phyloP scores from a whole-genome alignment of 2,329 filamentous ascomycete species.

The Allantophomopsis cytisporea region DNA sequence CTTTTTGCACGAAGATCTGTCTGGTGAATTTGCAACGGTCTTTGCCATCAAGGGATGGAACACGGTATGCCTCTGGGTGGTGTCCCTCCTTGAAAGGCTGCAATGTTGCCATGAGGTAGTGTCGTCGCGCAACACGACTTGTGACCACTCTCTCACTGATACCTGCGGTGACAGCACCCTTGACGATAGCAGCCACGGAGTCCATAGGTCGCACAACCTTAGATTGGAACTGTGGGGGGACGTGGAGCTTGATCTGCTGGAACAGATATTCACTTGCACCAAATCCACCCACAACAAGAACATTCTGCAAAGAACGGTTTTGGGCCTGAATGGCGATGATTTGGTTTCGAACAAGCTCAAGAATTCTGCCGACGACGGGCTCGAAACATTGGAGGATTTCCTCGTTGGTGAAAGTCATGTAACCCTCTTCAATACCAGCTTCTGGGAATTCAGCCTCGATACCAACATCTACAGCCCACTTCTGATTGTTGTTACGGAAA shows the following conservation, averaged over 20 bases:
- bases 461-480: conserved; percentile 97
- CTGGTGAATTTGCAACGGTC: conserved; percentile 97
- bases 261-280: conserved; percentile 98
- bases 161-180: conserved; percentile 93
- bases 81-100: conserved; percentile 99
- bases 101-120: conserved; percentile 98
- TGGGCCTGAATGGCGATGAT: conserved; percentile 98
- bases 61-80: conserved; percentile 94
- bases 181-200: conserved; percentile 95
- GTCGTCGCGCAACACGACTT: conserved; percentile 88
- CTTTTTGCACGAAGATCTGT: conserved; percentile 97
- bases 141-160: conserved; percentile 96
- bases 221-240: conserved; percentile 94
- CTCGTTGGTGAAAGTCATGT: conserved; percentile 99
- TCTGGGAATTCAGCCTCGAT: conserved; percentile 98
- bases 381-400: conserved; percentile 99
- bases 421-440: conserved; percentile 94
- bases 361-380: conserved; percentile 91
- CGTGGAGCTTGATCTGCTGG: conserved; percentile 98
- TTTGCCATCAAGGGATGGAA: conserved; percentile 90
- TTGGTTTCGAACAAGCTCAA: conserved; percentile 93
- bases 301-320: conserved; percentile 87
- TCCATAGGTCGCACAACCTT: conserved; percentile 99
- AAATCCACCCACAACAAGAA: conserved; percentile 94
- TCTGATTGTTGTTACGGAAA: conserved; percentile 97